These are phyloP conservation scores for Talaromyces sp. DNA, from an alignment of 2,329 filamentous ascomycete genomes.

Conservation along the genomic window DNA sequence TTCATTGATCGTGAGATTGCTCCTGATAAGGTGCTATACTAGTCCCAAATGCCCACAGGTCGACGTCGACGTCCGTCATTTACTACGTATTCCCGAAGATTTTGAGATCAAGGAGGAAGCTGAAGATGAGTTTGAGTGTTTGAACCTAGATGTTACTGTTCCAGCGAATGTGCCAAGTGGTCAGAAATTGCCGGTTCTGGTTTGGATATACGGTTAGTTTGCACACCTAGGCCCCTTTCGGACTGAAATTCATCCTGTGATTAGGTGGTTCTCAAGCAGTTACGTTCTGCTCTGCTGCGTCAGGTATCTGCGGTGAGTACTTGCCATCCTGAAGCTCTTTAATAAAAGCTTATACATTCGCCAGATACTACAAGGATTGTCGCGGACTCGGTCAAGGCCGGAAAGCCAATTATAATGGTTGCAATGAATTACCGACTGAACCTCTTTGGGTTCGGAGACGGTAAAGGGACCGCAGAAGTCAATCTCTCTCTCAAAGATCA, in stretches of 20 bases:
- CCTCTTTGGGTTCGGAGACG: slow-evolving; percentile 46
- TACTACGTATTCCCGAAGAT: slow-evolving; percentile 43
- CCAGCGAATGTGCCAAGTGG: slow-evolving; percentile 19
- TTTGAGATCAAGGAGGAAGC: slow-evolving; percentile 27
- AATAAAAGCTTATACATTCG: background rate
- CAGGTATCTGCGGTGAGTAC: slow-evolving; percentile 41
- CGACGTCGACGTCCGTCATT: slow-evolving; percentile 40
- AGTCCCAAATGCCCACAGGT: slow-evolving; percentile 45
- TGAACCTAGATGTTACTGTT: slow-evolving; percentile 43
- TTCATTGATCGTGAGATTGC: background rate
- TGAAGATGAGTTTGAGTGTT: slow-evolving; percentile 44
- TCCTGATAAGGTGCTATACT: background rate
- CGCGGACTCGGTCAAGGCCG: slow-evolving; percentile 31
- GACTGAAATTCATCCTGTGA: background rate
- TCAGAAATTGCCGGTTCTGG: slow-evolving; percentile 36
- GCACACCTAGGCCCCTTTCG: too few relatives aligned
- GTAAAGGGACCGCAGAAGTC: slow-evolving; percentile 27
- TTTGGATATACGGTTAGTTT: slow-evolving; percentile 46
- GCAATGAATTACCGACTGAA: slow-evolving; percentile 45
- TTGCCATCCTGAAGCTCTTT: too few relatives aligned
- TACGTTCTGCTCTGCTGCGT: slow-evolving; percentile 43
- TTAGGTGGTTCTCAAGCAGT: slow-evolving; percentile 44
- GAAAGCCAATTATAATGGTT: slow-evolving; percentile 42
- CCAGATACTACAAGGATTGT: slow-evolving; percentile 37
- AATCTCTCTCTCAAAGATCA: slow-evolving; percentile 42